Evolutionary conservation across 768 basidiomycete species (phyloP).

Genomic region (Leccinum variicolor): DNA sequence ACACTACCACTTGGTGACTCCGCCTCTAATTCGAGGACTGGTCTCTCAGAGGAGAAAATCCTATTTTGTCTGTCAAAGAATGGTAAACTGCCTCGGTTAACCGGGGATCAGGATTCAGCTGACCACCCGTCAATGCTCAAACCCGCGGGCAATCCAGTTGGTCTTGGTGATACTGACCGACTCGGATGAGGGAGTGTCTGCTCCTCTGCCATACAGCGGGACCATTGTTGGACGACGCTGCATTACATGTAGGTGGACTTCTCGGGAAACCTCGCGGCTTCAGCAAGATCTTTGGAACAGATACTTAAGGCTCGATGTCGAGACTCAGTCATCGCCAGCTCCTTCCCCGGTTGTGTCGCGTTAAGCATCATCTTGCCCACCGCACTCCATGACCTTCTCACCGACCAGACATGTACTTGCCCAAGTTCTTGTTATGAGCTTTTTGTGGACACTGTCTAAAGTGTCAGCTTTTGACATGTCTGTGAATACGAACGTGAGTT

Average conservation of each 20-base stretch:
- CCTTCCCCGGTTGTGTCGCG: not conserved
- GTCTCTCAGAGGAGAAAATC: not conserved
- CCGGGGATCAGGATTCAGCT: not conserved
- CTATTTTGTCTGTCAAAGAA: not conserved
- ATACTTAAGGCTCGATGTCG: slow-evolving; percentile 9
- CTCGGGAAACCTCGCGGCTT: not conserved
- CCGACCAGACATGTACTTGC: not conserved
- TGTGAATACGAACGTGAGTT: slow-evolving; percentile 22
- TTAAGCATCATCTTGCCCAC: not conserved
- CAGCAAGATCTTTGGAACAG: not conserved
- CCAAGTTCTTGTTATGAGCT: not conserved
- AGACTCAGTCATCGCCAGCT: not conserved
- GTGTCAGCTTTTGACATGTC: slow-evolving; percentile 15
- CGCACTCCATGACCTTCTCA: not conserved
- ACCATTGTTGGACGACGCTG: no score
- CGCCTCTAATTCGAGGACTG: not conserved
- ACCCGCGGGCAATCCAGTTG: not conserved
- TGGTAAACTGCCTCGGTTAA: not conserved
- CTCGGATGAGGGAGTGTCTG: slow-evolving; percentile 5
- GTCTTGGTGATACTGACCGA: not conserved
- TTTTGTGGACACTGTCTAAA: not conserved
- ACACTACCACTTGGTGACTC: not conserved
- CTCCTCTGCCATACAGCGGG: not conserved
- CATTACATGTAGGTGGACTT: not conserved
- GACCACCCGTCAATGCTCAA: not conserved